Evolutionary conservation across 2,329 filamentous ascomycete species (phyloP), one percentile per base, ranked within the genome.

Genomic region (Diaporthe batatas): DNA sequence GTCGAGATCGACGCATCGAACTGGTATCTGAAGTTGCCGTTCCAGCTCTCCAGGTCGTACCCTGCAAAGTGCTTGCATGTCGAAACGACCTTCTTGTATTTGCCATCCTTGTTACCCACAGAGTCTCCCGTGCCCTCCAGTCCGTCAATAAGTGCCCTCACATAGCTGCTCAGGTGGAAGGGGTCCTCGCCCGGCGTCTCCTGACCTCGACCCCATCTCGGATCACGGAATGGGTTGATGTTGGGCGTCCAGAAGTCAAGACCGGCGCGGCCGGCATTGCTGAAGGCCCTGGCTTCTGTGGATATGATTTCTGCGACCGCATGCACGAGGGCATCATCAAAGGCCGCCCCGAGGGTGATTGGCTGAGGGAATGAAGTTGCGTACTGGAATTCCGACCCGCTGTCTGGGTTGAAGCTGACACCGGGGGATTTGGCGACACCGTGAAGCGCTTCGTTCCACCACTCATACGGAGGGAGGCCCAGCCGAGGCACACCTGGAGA

Each of bases 281-380:
- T 90, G 78, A 92, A 93, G 0, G 91, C 91, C 51, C 91, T 84
- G 0, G 89, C 90, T 78, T 93, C 91, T 0, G 87, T 92, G 7
- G 71, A 73, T 10, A 75, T 36, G 34, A 90, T 85, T 2, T 79
- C 83, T 2, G 86, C 91, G 3, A 93, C 87, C 7, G 85, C 81
- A 25, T 85, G 79, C 75, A 93, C 88, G 42, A 93, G 80, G 0
- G 86, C 85, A 75, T 92, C 90, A 75, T 93, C 90, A 75, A 93
- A 91, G 0, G 91, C 87, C 0, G 91, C 90, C 29, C 87, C 87
- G 76, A 91, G 86, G 2, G 88, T 80, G 68, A 93, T 91, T 0
- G 91, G 91, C 78, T 89, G 87, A 0, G 91, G 90, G 77, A 93
- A 93, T 0, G 88, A 90, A 0, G 91, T 93, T 0, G 91, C 89